Percentiles rank a stretch among this genome's conserved stretches.
Evolutionary conservation across 1,139 yeast species (phyloP).

Genomic region (Magnusiomyces starmeri): DNA sequence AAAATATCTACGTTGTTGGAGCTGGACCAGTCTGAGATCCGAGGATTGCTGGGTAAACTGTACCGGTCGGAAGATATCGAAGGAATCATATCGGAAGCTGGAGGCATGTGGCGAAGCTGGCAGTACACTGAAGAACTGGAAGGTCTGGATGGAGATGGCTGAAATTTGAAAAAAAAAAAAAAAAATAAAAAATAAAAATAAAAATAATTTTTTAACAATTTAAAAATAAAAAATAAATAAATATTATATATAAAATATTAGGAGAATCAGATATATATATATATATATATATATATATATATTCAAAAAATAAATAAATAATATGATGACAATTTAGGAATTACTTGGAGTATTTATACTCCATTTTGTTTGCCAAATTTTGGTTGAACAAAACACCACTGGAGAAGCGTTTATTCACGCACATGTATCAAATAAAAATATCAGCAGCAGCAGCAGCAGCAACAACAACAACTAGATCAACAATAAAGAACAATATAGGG

Average conservation of each 20-base stretch:
- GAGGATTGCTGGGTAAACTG: slow-evolving; percentile 62
- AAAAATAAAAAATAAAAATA: neutral
- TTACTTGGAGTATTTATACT: too few species aligned
- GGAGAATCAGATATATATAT: neutral
- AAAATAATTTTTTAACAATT: neutral
- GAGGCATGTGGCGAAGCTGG: slow-evolving; percentile 86
- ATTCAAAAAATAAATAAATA: neutral
- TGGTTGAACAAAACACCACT: too few species aligned
- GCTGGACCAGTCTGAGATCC: slow-evolving; percentile 81
- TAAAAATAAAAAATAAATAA: neutral
- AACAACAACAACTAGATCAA: too few species aligned
- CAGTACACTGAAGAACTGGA: slow-evolving; percentile 41
- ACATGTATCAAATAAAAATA: too few species aligned
- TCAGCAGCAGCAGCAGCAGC: too few species aligned
- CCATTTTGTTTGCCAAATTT: too few species aligned
- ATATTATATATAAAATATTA: too few species aligned
- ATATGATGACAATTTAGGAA: too few species aligned
- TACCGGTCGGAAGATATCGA: slow-evolving; percentile 51
- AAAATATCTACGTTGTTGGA: slow-evolving; percentile 74
- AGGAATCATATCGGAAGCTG: slow-evolving; percentile 67
- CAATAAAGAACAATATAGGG: too few species aligned
- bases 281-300: too few species aligned
- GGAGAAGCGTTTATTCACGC: too few species aligned
- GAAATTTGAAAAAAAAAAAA: neutral
- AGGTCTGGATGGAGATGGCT: neutral